A percentile compares a stretch with the other conserved stretches of the same genome.
phyloP scores from a whole-genome alignment of 768 basidiomycete species.

The Pleurotus sapidus region DNA sequence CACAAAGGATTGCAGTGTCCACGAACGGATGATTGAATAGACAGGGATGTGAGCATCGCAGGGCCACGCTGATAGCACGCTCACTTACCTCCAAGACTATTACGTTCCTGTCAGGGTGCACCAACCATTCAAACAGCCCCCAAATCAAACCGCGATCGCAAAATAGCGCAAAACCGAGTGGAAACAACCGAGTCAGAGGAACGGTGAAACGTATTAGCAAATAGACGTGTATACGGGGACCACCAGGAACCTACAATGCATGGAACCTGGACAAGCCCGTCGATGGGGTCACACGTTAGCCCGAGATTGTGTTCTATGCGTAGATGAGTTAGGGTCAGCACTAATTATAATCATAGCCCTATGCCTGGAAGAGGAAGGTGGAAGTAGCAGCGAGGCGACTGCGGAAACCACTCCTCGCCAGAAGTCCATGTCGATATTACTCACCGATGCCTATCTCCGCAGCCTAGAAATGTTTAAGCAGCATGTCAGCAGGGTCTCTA shows the following conservation, averaged over 20 bases:
- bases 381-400: not conserved
- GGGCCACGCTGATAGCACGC: not conserved
- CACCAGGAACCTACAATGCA: conserved; percentile 69
- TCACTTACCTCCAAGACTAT: conserved; percentile 73
- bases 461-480: conserved; percentile 37
- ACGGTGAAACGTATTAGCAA: conserved; percentile 7
- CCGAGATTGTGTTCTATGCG: conserved; percentile 77
- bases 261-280: conserved; percentile 91
- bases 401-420: no score
- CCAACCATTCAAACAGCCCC: no score
- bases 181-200: not conserved
- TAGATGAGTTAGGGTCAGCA: not conserved
- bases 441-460: conserved; percentile 89
- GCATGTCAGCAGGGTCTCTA: no score
- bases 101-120: conserved; percentile 56
- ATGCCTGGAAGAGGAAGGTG: not conserved
- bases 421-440: conserved; percentile 12
- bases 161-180: no score
- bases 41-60: not conserved
- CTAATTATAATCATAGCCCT: not conserved
- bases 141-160: no score
- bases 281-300: conserved; percentile 92
- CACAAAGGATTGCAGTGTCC: no score
- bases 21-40: no score
- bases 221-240: not conserved